Base-by-base conservation (phyloP, 768 basidiomycete species). In the Mycena epipterygia region DNA sequence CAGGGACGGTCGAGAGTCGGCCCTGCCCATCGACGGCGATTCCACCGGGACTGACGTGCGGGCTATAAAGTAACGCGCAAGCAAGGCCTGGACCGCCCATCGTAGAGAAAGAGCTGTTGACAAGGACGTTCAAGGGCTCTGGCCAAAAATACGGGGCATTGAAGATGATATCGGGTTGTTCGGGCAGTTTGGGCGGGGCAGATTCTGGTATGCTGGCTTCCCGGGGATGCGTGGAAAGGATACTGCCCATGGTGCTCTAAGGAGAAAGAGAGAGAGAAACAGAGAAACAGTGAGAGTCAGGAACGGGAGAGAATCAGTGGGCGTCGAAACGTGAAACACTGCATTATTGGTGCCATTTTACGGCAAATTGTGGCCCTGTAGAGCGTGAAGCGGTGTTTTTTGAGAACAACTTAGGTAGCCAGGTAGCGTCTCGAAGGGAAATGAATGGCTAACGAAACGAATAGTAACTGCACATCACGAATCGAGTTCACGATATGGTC, bases 21-120 rank as follows among this genome's bases (percentile, higher is more conserved):
- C 64, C 64, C 32, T 35, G 5, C 4, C 33, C 21, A 25, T 57
- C 25, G 17, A 65, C 35, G 25, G 55, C 52, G 17, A 57, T n/a
- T 17, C 64, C 52, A 17, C 42, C 52, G 27, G 48, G 14, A 27
- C 19, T 44, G 11, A 17, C n/a, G 41, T 65, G 42, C 44, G 64
- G 42, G 37, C 52, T 65, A 29, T 57, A 65, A 9, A 65, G 52
- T 23, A 65, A 33, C 6, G 55, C 64, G 48, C 12, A 55, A 35
- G 6, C 23, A 21, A 64, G 37, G 2, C n/a, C 4, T 29, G 37
- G 17, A 19, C 63, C 63, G 25, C 63, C 41, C 63, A 64, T 64
- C 3, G 52, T 42, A 23, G 2, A 7, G n/a, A 21, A 42, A 14
- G 63, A 39, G 13, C 55, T n/a, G 17, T 55, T 64, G 9, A 44